Conservation (phyloP, 441 rosid genomes). For the Erysimum cheiri region DNA sequence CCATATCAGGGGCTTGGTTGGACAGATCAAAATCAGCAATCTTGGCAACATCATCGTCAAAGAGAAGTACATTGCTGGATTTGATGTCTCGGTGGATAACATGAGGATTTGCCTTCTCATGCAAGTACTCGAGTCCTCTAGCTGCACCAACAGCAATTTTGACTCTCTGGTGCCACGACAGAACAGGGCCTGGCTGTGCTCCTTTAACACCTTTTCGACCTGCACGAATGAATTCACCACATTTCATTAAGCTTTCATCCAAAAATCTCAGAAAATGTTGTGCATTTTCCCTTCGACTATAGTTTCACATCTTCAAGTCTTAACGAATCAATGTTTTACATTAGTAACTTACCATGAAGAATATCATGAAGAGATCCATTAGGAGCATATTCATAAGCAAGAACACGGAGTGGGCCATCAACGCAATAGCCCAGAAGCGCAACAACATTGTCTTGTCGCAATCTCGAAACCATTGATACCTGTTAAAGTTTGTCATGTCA, state of each 20-base stretch:
- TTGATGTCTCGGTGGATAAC: constrained; percentile 59
- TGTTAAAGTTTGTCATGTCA: constrained; percentile 32
- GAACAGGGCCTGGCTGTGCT: constrained; percentile 57
- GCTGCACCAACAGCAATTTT: constrained; percentile 65
- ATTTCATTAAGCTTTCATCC: neutral
- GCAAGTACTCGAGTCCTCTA: constrained; percentile 64
- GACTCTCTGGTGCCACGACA: constrained; percentile 63
- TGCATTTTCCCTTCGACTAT: neutral
- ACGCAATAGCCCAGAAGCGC: constrained; percentile 67
- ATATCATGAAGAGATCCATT: constrained; percentile 70
- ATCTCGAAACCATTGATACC: constrained; percentile 72
- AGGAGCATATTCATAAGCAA: constrained; percentile 64
- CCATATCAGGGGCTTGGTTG: constrained; percentile 63
- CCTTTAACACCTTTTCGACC: constrained; percentile 65
- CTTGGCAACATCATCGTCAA: constrained; percentile 58
- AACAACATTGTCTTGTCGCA: constrained; percentile 63
- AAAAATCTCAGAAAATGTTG: neutral
- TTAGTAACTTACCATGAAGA: constrained; percentile 57
- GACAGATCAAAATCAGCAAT: constrained; percentile 66
- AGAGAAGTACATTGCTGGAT: constrained; percentile 62
- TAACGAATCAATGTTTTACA: neutral
- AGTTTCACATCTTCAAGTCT: constrained; percentile 25
- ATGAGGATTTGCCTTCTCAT: constrained; percentile 58
- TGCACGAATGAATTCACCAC: constrained; percentile 31
- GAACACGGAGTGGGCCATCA: constrained; percentile 61